Base-by-base conservation (phyloP, 257 asterid species). In the Fraxinus pennsylvanica region DNA sequence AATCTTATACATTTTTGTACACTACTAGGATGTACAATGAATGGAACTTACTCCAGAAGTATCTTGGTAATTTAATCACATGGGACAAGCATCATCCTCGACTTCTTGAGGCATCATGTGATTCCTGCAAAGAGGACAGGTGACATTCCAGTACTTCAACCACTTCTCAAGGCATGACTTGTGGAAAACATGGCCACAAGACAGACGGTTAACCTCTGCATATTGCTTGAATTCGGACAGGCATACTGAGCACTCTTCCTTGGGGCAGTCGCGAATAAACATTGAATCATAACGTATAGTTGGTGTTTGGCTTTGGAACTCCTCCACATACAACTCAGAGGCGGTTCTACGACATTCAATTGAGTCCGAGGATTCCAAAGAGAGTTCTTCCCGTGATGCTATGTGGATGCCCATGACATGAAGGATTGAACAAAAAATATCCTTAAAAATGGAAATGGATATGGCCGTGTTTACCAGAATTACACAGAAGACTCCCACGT, bases 111-210 rank as follows among this genome's bases (percentile, higher is more conserved):
- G 88, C 80, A 91, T 82, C 91, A 94, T 83, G 84, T 81, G 72
- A 79, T 88, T 87, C 85, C 99, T 87, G 76, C 99, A 94, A 59
- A 94, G 97, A 9, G 99, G 99, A 82, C 99, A 94, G 0, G 97
- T 94, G 68, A 88, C 85, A 82, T 88, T 86, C 97, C 97, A 94
- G 71, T 81, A 85, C 82, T 87, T 91, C 81, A 94, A 72, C 99
- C 99, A 94, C 71, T 85, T 91, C 89, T 91, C 97, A 13, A 94
- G 85, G 85, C 97, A 94, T 21, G 71, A 38, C 72, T 83, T 85
- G 75, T 94, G 99, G 89, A 94, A 94, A 39, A 92, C 89, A 27
- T 94, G 99, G 71, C 96, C 95, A 25, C 99, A 94, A 0, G 92
- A 69, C 39, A 92, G 91, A 66, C 79, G 90, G 86, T 92, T 92